Evolutionary conservation across 2,329 filamentous ascomycete species (phyloP).

Genomic region (Gremmenia infestans): DNA sequence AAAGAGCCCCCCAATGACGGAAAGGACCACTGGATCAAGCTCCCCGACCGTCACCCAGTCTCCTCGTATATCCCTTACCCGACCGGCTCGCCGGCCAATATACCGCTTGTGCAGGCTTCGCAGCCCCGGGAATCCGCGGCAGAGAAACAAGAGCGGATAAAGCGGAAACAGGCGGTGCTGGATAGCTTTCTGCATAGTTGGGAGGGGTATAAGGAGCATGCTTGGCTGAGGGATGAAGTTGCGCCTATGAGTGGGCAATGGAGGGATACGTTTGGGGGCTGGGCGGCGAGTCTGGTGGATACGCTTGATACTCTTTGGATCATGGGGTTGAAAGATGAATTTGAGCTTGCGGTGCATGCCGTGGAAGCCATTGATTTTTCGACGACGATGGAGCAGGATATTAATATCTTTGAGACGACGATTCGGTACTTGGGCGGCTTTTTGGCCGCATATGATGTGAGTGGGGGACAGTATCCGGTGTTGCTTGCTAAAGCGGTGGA

Average conservation of each 20-base stretch:
- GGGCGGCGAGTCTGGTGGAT: conserved; percentile 85
- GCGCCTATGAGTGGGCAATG: conserved; percentile 61
- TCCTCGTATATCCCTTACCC: conserved; percentile 26
- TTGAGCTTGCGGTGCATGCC: conserved; percentile 67
- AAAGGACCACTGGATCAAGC: conserved; percentile 43
- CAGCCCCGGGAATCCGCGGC: conserved; percentile 19
- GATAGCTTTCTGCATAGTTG: conserved; percentile 48
- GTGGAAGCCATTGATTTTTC: conserved; percentile 79
- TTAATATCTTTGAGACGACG: conserved; percentile 74
- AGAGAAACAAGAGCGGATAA: conserved; percentile 21
- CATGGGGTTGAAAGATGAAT: conserved; percentile 73
- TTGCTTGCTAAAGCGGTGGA: conserved; percentile 66
- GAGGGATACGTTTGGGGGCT: conserved; percentile 83
- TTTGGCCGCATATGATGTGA: conserved; percentile 81
- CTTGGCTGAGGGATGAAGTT: conserved; percentile 85
- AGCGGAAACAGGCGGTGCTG: conserved; percentile 23
- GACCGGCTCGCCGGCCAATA: conserved; percentile 21
- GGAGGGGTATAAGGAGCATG: conserved; percentile 73
- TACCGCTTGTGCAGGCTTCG: conserved; percentile 25
- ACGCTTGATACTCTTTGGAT: conserved; percentile 82
- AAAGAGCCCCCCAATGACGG: conserved; percentile 44
- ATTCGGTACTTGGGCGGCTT: conserved; percentile 90
- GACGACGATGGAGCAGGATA: conserved; percentile 39
- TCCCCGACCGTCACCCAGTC: conserved; percentile 27
- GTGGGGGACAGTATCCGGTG: conserved; percentile 60